A percentile compares a stretch with the other conserved stretches of the same genome.
phyloP scores from a whole-genome alignment of 2,329 filamentous ascomycete species.

The Nigrograna mackinnonii region DNA sequence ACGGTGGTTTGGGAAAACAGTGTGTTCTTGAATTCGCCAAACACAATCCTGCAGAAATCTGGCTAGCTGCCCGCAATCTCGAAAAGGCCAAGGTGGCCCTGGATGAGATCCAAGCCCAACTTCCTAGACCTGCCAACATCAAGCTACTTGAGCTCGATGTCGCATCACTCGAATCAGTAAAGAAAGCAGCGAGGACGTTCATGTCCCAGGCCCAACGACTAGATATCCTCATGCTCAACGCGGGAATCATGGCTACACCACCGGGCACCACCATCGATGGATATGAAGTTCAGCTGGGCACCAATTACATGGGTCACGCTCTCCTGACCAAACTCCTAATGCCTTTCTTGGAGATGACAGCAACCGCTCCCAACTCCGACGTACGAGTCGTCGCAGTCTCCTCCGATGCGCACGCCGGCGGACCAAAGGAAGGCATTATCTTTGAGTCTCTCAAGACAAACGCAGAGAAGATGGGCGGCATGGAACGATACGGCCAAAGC shows the following conservation, averaged over 20 bases:
- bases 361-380: slow-evolving; percentile 25
- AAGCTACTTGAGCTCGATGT: neutral
- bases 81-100: neutral
- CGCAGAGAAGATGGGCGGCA: neutral
- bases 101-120: neutral
- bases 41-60: neutral
- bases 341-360: slow-evolving; percentile 43
- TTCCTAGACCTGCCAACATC: neutral
- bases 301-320: slow-evolving; percentile 51
- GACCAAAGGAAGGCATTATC: slow-evolving; percentile 22
- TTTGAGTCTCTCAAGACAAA: slow-evolving; percentile 34
- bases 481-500: slow-evolving; percentile 43
- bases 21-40: neutral
- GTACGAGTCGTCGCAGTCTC: slow-evolving; percentile 42
- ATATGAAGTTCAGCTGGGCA: slow-evolving; percentile 51
- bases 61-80: neutral
- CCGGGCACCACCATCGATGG: slow-evolving; percentile 43
- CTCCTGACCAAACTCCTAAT: slow-evolving; percentile 47
- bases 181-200: neutral
- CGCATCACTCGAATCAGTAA: neutral
- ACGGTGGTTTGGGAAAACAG: neutral
- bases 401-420: neutral
- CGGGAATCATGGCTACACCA: slow-evolving; percentile 35
- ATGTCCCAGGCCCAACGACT: slow-evolving; percentile 15
- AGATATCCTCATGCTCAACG: slow-evolving; percentile 48